Base-by-base conservation (phyloP, 192 early-diverging fungal genomes). In the Podila epigama region DNA sequence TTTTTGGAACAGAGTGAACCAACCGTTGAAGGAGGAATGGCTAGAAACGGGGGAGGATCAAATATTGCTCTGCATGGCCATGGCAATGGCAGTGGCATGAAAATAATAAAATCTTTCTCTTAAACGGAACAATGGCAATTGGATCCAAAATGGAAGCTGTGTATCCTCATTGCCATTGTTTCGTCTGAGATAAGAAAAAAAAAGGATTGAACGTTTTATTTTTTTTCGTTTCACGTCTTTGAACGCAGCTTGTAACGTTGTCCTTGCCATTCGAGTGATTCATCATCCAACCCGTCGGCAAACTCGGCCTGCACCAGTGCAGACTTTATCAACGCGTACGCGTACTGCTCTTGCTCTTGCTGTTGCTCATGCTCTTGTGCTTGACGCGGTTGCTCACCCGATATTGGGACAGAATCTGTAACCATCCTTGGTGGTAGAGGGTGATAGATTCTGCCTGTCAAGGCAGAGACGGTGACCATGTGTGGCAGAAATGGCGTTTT, bases 361-460 rank as follows among this genome's bases (percentile, higher is more conserved):
- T 32, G 8, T 15, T 16, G 20, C 20, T 40, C 27, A 5, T 50
- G 3, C 66, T 57, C 22, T 13, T 41, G 13, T 62, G 33, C 22
- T 13, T 53, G 6, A 15, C n/a, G 2, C 2, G 4, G 27, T 52
- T 57, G 16, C 0, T 58, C 25, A 33, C 22, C 25, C 15, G 37
- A 33, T 28, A 37, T 5, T 36, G 10, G 25, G 58, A n/a, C 3
- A 15, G 36, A 33, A 31, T 18, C 25, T 16, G 44, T 48, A n/a
- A n/a, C 55, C 31, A 60, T 56, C 35, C 51, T 3, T 16, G 29
- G 11, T 28, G 73, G 61, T 2, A 77, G 20, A 3, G 73, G 73
- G 20, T 77, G 73, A 29, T 77, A 77, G 22, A 77, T 37, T 25
- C 73, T 60, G 20, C 73, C 73, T 18, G 66, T 68, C 1, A 61